Conservation (phyloP, 2,329 filamentous ascomycete genomes). For the Alternaria arbusti region DNA sequence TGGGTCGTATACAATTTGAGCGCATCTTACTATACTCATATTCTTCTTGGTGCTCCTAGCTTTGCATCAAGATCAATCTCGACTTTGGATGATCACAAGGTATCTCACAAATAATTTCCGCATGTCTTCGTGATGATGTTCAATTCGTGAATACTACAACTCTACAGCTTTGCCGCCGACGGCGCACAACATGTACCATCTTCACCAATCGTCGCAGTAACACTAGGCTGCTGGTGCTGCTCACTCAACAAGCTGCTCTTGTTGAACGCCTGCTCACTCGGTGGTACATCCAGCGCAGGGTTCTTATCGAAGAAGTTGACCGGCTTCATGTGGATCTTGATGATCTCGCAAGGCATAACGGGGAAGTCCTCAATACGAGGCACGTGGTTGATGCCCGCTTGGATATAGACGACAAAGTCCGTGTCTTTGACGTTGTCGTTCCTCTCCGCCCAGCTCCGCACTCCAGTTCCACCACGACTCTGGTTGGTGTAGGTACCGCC, state of each 20-base stretch:
- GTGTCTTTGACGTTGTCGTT: slow-evolving; percentile 62
- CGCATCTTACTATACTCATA: background rate
- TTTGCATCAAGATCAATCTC: background rate
- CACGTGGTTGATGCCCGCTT: slow-evolving; percentile 65
- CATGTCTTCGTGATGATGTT: background rate
- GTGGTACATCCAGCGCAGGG: slow-evolving; percentile 65
- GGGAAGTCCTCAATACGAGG: slow-evolving; percentile 54
- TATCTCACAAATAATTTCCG: background rate
- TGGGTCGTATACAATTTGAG: background rate
- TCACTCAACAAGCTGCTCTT: slow-evolving; percentile 47
- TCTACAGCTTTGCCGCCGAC: slow-evolving; percentile 23
- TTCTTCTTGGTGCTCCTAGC: background rate
- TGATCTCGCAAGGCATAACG: slow-evolving; percentile 58
- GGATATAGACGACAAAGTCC: slow-evolving; percentile 64
- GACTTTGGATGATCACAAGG: background rate
- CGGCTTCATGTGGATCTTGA: slow-evolving; percentile 64
- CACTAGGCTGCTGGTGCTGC: slow-evolving; percentile 46
- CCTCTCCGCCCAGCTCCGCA: slow-evolving; percentile 57
- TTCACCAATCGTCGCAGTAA: slow-evolving; percentile 44
- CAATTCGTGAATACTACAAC: background rate
- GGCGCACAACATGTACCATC: slow-evolving; percentile 50
- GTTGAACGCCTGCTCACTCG: slow-evolving; percentile 57
- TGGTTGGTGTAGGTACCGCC: slow-evolving; percentile 68
- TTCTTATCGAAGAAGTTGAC: slow-evolving; percentile 67
- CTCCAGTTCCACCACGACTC: slow-evolving; percentile 59